These are phyloP conservation scores for Mycena capillaripes DNA, from an alignment of 768 basidiomycete genomes.

Conservation along the genomic window DNA sequence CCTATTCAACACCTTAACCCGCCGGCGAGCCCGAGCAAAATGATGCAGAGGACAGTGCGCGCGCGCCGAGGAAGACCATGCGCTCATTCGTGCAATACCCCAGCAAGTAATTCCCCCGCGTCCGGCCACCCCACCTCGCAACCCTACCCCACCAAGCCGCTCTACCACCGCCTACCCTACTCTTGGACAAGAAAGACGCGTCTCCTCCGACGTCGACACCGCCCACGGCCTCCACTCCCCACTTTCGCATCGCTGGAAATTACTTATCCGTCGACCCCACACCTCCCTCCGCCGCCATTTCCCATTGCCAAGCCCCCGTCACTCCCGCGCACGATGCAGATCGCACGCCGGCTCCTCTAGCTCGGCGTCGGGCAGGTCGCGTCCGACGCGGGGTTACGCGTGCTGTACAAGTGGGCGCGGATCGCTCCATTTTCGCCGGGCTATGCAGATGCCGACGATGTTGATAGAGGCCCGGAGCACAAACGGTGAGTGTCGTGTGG, in stretches of 20 bases:
- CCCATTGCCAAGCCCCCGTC: neutral
- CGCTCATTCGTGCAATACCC: neutral
- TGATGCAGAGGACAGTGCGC: too few species aligned
- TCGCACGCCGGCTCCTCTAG: conserved; percentile 24
- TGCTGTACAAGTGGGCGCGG: conserved; percentile 24
- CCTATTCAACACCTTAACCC: neutral
- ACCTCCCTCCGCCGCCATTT: neutral
- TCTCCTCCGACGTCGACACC: neutral
- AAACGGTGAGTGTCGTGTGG: too few species aligned
- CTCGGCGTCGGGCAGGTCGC: conserved; percentile 7
- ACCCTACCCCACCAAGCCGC: too few species aligned
- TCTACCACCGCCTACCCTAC: too few species aligned
- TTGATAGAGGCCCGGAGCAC: too few species aligned
- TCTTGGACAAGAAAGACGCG: too few species aligned
- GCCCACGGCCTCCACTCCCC: neutral
- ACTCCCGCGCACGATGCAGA: conserved; percentile 8
- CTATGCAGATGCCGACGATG: too few species aligned
- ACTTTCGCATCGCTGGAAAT: conserved; percentile 19
- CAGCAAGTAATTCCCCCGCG: neutral
- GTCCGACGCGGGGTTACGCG: conserved; percentile 22
- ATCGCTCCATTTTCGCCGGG: neutral
- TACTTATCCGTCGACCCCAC: conserved; percentile 4
- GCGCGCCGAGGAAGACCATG: neutral
- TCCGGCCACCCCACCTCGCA: too few species aligned
- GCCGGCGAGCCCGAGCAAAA: neutral